phyloP scores from a whole-genome alignment of 2,329 filamentous ascomycete genomes.

The Pseudophaeomoniella oleicola region DNA sequence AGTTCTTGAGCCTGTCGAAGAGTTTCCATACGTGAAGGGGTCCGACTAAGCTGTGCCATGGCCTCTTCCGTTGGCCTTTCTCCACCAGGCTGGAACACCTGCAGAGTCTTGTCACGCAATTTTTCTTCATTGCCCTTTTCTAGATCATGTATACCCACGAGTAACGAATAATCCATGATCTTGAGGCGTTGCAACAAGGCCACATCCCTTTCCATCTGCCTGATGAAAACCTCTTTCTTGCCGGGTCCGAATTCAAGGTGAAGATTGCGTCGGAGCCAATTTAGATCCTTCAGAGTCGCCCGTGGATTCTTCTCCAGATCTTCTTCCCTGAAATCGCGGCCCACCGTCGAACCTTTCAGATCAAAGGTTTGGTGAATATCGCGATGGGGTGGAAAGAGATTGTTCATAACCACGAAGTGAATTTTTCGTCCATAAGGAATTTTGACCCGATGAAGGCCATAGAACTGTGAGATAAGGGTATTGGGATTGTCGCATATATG shows the following conservation, averaged over 20 bases:
- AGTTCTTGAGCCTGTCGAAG: slow-evolving; percentile 82
- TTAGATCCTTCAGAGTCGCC: slow-evolving; percentile 89
- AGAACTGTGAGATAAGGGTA: slow-evolving; percentile 93
- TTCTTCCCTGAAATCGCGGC: slow-evolving; percentile 80
- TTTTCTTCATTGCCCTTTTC: slow-evolving; percentile 90
- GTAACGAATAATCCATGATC: slow-evolving; percentile 97
- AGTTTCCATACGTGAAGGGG: slow-evolving; percentile 85
- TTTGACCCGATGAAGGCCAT: slow-evolving; percentile 92
- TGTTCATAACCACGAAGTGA: slow-evolving; percentile 99
- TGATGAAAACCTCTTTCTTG: slow-evolving; percentile 77
- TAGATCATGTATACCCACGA: slow-evolving; percentile 87
- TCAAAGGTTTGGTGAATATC: slow-evolving; percentile 98
- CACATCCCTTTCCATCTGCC: slow-evolving; percentile 81
- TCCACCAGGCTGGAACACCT: slow-evolving; percentile 85
- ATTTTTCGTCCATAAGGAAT: slow-evolving; percentile 97
- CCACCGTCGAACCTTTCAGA: slow-evolving; percentile 89
- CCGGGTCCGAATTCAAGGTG: slow-evolving; percentile 77
- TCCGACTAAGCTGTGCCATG: slow-evolving; percentile 60
- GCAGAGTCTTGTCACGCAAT: slow-evolving; percentile 71
- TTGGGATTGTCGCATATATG: slow-evolving; percentile 91
- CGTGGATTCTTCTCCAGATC: slow-evolving; percentile 77
- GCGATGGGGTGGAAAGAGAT: slow-evolving; percentile 89
- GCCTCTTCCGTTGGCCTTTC: slow-evolving; percentile 48
- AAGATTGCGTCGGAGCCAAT: slow-evolving; percentile 79
- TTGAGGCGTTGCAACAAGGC: slow-evolving; percentile 71